A percentile compares a stretch with the other conserved stretches of the same genome.
Evolutionary conservation across 2,329 filamentous ascomycete species (phyloP).

Genomic region (Coccinonectria pachysandricola): DNA sequence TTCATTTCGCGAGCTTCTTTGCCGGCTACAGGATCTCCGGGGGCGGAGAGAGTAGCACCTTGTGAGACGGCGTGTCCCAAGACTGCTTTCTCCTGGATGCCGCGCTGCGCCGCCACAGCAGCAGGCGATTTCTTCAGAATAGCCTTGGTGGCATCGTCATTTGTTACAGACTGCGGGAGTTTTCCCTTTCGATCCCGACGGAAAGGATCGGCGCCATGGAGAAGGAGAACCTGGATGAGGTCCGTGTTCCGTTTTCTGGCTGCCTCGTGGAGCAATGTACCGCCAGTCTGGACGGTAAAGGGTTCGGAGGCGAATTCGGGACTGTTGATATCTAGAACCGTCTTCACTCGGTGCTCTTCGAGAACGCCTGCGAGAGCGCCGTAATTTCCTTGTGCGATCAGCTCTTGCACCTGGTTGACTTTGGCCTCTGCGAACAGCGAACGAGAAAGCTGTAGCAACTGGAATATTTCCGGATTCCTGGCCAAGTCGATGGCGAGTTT

Average conservation of each 20-base stretch:
- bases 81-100: slow-evolving; percentile 95
- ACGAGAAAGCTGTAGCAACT: slow-evolving; percentile 80
- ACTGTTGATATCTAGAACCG: slow-evolving; percentile 83
- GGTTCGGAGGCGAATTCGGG: slow-evolving; percentile 79
- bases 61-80: slow-evolving; percentile 62
- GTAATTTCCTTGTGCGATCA: slow-evolving; percentile 66
- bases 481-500: slow-evolving; percentile 82
- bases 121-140: slow-evolving; percentile 93
- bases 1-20: slow-evolving; percentile 96
- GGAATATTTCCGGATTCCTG: slow-evolving; percentile 88
- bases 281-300: slow-evolving; percentile 68
- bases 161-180: slow-evolving; percentile 90
- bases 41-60: slow-evolving; percentile 38
- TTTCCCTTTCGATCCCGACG: slow-evolving; percentile 90
- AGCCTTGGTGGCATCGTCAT: slow-evolving; percentile 77
- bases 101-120: slow-evolving; percentile 84
- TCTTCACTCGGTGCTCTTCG: slow-evolving; percentile 77
- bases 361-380: slow-evolving; percentile 67
- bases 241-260: slow-evolving; percentile 78
- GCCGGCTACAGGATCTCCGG: slow-evolving; percentile 55
- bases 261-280: slow-evolving; percentile 86
- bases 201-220: slow-evolving; percentile 95
- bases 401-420: slow-evolving; percentile 70
- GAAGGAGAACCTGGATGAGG: slow-evolving; percentile 78
- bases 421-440: slow-evolving; percentile 85